phyloP scores from a whole-genome alignment of 2,329 filamentous ascomycete species.

The Aspergillus jensenii region DNA sequence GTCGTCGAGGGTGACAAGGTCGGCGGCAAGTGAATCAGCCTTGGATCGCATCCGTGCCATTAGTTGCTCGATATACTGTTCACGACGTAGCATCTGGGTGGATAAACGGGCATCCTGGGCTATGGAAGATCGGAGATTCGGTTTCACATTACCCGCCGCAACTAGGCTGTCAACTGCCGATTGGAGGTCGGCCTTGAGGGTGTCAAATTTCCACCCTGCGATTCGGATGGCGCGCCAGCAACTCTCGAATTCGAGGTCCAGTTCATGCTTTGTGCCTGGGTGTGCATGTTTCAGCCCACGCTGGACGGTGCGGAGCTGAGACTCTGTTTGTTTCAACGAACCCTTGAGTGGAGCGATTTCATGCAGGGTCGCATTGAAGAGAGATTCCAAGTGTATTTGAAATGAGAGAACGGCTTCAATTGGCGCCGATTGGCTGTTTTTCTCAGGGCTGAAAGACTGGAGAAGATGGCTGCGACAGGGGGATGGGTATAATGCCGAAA shows the following conservation, averaged over 20 bases:
- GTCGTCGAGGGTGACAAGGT: conserved; percentile 35
- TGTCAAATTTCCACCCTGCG: conserved; percentile 35
- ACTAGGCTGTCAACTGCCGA: conserved; percentile 36
- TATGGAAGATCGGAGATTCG: conserved; percentile 8
- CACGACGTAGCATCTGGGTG: conserved; percentile 31
- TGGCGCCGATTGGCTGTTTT: conserved; percentile 9
- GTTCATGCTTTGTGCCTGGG: conserved; percentile 32
- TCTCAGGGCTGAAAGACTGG: conserved; percentile 8
- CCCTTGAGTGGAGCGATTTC: conserved; percentile 25
- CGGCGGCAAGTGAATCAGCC: conserved; percentile 28
- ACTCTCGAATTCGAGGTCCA: conserved; percentile 39
- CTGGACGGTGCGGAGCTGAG: conserved; percentile 29
- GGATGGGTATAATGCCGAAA: conserved; percentile 28
- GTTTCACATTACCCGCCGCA: conserved; percentile 17
- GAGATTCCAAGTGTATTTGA: conserved; percentile 25
- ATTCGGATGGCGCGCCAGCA: conserved; percentile 32
- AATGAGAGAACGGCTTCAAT: conserved; percentile 17
- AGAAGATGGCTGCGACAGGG: conserved; percentile 25
- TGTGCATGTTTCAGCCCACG: conserved; percentile 27
- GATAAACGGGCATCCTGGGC: conserved; percentile 29
- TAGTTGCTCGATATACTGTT: conserved; percentile 34
- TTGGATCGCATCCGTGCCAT: conserved; percentile 34
- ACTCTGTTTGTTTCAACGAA: conserved; percentile 32
- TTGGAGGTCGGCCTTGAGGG: conserved; percentile 35
- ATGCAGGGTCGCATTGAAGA: conserved; percentile 31